These are phyloP conservation scores for Aspergillus sp. DNA, from an alignment of 2,329 filamentous ascomycete species.

Conservation along the genomic window DNA sequence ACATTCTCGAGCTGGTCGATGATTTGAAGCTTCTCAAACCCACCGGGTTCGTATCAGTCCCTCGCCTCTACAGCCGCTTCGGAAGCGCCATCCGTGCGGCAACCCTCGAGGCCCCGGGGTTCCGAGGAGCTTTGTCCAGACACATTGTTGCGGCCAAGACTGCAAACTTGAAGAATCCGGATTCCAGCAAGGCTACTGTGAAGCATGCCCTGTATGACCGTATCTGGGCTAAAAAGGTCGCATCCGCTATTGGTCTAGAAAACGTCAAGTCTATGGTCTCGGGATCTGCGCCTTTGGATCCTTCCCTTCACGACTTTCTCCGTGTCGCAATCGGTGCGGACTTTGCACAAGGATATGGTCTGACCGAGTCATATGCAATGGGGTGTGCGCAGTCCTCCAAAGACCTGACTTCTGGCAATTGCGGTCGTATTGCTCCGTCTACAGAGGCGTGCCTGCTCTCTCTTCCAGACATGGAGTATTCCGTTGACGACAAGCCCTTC, in stretches of 20 bases:
- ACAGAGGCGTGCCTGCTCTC: constrained; percentile 81
- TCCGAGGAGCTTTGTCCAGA: constrained; percentile 80
- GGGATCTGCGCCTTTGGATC: constrained; percentile 89
- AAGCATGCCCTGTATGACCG: constrained; percentile 59
- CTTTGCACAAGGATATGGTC: constrained; percentile 86
- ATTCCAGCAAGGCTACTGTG: constrained; percentile 71
- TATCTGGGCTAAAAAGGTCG: constrained; percentile 89
- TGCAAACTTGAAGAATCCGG: constrained; percentile 72
- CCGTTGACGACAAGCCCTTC: constrained; percentile 81
- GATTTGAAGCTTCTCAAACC: constrained; percentile 88
- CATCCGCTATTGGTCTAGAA: constrained; percentile 79
- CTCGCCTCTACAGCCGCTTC: constrained; percentile 89
- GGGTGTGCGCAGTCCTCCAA: constrained; percentile 69
- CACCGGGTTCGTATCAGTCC: constrained; percentile 83
- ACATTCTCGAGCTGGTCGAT: constrained; percentile 82
- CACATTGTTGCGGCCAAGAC: constrained; percentile 81
- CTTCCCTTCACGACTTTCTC: constrained; percentile 84
- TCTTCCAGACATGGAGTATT: constrained; percentile 93
- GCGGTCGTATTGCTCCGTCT: constrained; percentile 71
- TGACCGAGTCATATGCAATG: constrained; percentile 91
- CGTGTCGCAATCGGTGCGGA: constrained; percentile 78
- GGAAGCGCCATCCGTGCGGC: constrained; percentile 78
- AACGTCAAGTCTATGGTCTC: constrained; percentile 75
- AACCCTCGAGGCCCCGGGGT: constrained; percentile 76
- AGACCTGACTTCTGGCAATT: constrained; percentile 80